A percentile compares a stretch with the other conserved stretches of the same genome.
Evolutionary conservation across 805 yeast genomes (phyloP).

Genomic region (Cyberlindnera amylophila): DNA sequence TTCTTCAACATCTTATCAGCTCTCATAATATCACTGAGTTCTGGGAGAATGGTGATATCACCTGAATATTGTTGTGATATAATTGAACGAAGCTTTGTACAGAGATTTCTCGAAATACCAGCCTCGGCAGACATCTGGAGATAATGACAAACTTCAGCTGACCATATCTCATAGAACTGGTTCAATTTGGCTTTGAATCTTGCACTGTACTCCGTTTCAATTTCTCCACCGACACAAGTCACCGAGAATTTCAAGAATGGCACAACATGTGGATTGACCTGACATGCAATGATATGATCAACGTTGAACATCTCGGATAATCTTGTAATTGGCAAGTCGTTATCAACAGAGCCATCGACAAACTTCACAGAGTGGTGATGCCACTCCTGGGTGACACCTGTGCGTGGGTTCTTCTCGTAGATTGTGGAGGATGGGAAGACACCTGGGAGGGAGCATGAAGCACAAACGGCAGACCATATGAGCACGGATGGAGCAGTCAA

Average conservation of each 20-base stretch:
- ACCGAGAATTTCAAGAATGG: slow-evolving; percentile 74
- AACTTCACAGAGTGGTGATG: slow-evolving; percentile 69
- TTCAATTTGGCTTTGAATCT: slow-evolving; percentile 49
- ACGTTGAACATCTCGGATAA: slow-evolving; percentile 96
- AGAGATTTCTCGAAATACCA: slow-evolving; percentile 69
- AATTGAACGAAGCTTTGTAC: slow-evolving; percentile 71
- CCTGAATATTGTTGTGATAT: slow-evolving; percentile 88
- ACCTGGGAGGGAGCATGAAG: slow-evolving; percentile 92
- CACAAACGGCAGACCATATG: slow-evolving; percentile 87
- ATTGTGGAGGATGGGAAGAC: slow-evolving; percentile 83
- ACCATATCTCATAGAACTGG: slow-evolving; percentile 51
- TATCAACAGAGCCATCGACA: slow-evolving; percentile 95
- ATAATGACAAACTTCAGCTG: slow-evolving; percentile 75
- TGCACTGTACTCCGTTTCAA: slow-evolving; percentile 57
- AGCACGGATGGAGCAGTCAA: slow-evolving; percentile 78
- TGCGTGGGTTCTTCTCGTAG: slow-evolving; percentile 73
- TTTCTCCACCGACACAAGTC: slow-evolving; percentile 64
- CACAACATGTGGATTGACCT: slow-evolving; percentile 93
- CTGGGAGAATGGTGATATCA: slow-evolving; percentile 89
- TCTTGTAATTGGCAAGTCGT: slow-evolving; percentile 87
- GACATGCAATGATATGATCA: slow-evolving; percentile 95
- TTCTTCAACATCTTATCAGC: slow-evolving; percentile 64
- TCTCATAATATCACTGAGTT: slow-evolving; percentile 51
- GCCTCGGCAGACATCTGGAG: slow-evolving; percentile 69
- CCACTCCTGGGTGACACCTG: slow-evolving; percentile 80